Conservation (phyloP, 768 basidiomycete species). For the Lentinula aciculospora region DNA sequence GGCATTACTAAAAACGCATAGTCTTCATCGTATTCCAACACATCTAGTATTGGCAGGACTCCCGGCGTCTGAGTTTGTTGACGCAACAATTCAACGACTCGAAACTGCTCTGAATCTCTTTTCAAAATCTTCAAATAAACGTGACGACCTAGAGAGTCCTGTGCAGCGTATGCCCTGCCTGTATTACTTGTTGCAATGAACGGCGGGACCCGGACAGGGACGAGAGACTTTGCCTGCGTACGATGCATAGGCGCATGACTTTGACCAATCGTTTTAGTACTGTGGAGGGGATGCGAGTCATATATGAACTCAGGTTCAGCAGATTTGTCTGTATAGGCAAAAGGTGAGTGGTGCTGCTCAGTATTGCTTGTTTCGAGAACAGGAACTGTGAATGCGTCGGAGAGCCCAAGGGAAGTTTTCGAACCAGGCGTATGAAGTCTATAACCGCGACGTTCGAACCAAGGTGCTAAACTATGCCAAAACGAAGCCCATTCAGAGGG, state of each 20-base stretch:
- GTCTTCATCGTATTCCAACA: conserved; percentile 1
- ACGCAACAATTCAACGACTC: conserved; percentile 1
- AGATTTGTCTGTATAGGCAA: not conserved
- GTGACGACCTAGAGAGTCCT: not conserved
- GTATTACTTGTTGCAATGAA: conserved; percentile 4
- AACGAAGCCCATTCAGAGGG: conserved; percentile 2
- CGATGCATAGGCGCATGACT: not conserved
- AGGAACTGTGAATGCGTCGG: conserved; percentile 2
- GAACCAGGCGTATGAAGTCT: not conserved
- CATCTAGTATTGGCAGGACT: not conserved
- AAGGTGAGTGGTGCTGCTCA: not conserved
- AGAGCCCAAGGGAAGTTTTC: not conserved
- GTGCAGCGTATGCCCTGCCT: conserved; percentile 3
- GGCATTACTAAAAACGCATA: conserved; percentile 6
- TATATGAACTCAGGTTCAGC: not conserved
- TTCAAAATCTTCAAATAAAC: conserved; percentile 2
- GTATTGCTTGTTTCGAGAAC: not conserved
- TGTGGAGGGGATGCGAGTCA: not conserved
- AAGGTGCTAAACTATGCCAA: not conserved
- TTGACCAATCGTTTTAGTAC: not conserved
- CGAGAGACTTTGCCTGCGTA: not conserved
- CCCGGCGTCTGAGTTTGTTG: not conserved
- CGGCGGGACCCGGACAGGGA: not conserved
- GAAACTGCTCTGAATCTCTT: not conserved
- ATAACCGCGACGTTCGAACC: conserved; percentile 1